phyloP scores from a whole-genome alignment of 257 asterid species.

The Nyctanthes arbortristis region DNA sequence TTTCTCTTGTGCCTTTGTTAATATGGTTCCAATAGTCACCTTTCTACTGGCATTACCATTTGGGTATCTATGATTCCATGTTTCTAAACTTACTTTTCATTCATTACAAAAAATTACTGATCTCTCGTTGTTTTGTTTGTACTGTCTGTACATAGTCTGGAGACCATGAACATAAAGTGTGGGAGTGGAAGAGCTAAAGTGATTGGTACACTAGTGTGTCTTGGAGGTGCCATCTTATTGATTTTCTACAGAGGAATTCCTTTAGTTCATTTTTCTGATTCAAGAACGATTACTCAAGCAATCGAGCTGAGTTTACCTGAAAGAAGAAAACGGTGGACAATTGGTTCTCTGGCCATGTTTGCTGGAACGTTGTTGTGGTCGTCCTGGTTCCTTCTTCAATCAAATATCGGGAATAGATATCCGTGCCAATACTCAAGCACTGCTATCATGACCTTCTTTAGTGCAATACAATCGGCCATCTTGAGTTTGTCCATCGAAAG shows the following conservation, averaged over 20 bases:
- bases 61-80: no score
- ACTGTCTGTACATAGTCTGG: constrained; percentile 42
- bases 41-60: constrained; percentile 72
- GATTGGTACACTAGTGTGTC: constrained; percentile 57
- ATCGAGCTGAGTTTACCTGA: constrained; percentile 11
- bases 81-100: no score
- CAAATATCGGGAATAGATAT: constrained; percentile 47
- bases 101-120: neutral
- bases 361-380: constrained; percentile 73
- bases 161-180: constrained; percentile 43
- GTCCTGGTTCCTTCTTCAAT: constrained; percentile 73
- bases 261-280: constrained; percentile 40
- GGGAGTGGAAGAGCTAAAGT: constrained; percentile 62
- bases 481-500: constrained; percentile 42
- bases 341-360: constrained; percentile 55
- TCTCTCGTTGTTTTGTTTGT: neutral
- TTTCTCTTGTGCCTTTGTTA: constrained; percentile 69
- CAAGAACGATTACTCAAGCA: constrained; percentile 7
- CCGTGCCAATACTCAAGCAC: constrained; percentile 81
- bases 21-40: constrained; percentile 64
- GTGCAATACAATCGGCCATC: constrained; percentile 63
- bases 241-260: constrained; percentile 56
- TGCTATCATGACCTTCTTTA: constrained; percentile 65
- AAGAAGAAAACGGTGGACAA: constrained; percentile 42
- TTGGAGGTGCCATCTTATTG: constrained; percentile 59